These are phyloP conservation scores for Cytospora leucostoma DNA, from an alignment of 2,329 filamentous ascomycete species.

Conservation along the genomic window DNA sequence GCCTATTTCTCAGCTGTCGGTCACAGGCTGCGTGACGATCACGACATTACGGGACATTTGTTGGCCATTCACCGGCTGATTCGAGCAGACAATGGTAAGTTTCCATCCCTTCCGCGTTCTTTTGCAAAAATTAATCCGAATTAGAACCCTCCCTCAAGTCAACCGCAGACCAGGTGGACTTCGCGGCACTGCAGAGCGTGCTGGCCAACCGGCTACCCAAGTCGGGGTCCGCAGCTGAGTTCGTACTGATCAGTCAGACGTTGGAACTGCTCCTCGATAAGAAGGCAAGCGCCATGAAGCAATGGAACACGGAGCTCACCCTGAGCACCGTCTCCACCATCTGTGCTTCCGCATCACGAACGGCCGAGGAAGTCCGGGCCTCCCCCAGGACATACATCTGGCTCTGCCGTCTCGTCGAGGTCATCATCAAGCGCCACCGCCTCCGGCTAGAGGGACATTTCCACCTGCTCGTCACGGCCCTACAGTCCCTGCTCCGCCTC, in stretches of 20 bases:
- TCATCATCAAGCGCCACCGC: constrained; percentile 60
- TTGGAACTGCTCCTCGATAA: constrained; percentile 52
- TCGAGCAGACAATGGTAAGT: constrained; percentile 32
- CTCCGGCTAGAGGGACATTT: constrained; percentile 63
- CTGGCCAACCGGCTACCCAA: constrained; percentile 39
- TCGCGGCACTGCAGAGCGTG: constrained; percentile 46
- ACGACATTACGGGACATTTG: constrained; percentile 43
- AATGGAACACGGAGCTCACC: constrained; percentile 60
- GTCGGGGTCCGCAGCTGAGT: constrained; percentile 37
- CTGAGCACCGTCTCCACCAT: constrained; percentile 47
- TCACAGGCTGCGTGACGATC: constrained; percentile 35
- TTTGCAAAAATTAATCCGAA: background rate
- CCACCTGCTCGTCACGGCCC: constrained; percentile 55
- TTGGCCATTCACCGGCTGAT: constrained; percentile 46
- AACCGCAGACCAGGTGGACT: constrained; percentile 35
- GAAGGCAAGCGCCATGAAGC: constrained; percentile 52
- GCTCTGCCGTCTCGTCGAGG: constrained; percentile 56
- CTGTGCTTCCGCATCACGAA: constrained; percentile 32
- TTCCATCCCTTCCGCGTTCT: background rate
- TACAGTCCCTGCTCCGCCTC: constrained; percentile 58
- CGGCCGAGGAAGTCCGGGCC: constrained; percentile 33
- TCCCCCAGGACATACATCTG: constrained; percentile 45
- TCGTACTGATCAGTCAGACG: constrained; percentile 44
- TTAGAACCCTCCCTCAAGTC: constrained; percentile 18
- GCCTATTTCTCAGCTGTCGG: constrained; percentile 44